Conservation (phyloP, 768 basidiomycete species). For the Mycena capillaripes region DNA sequence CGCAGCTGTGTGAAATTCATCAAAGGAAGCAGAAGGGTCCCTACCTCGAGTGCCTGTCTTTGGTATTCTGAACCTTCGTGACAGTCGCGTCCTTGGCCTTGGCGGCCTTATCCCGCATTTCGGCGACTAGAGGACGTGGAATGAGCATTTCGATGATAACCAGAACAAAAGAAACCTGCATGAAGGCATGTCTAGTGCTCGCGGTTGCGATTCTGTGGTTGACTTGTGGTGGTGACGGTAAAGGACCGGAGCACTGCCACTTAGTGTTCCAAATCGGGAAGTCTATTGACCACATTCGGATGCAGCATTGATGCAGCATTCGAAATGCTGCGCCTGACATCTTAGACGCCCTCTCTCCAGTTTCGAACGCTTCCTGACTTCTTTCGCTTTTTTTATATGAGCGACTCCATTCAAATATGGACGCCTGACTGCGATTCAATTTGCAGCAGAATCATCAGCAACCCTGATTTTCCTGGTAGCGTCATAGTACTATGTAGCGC, state of each 20-base stretch:
- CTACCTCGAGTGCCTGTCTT: conserved; percentile 68
- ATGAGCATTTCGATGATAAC: not conserved
- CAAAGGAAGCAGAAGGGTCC: conserved; percentile 13
- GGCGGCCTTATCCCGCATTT: conserved; percentile 74
- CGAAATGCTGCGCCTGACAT: too few species aligned
- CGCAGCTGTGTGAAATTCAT: not conserved
- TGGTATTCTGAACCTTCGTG: conserved; percentile 65
- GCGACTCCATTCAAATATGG: too few species aligned
- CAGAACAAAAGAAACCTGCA: not conserved
- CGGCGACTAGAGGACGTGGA: conserved; percentile 60
- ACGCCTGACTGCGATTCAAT: too few species aligned
- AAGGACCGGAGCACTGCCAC: not conserved
- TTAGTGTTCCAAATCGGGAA: not conserved
- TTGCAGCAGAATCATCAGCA: too few species aligned
- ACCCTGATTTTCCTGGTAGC: too few species aligned
- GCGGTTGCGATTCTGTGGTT: not conserved
- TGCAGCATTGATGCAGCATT: too few species aligned
- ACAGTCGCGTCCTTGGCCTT: conserved; percentile 72
- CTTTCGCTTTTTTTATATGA: too few species aligned
- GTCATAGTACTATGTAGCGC: too few species aligned
- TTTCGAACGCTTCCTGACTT: too few species aligned
- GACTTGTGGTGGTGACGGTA: not conserved
- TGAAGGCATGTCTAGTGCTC: conserved; percentile 7
- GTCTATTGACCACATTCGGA: not conserved
- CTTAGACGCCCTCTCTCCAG: too few species aligned